Percentiles rank a stretch among this genome's conserved stretches.
Evolutionary conservation across 768 basidiomycete species (phyloP).

Genomic region (Boletus subparvulus): DNA sequence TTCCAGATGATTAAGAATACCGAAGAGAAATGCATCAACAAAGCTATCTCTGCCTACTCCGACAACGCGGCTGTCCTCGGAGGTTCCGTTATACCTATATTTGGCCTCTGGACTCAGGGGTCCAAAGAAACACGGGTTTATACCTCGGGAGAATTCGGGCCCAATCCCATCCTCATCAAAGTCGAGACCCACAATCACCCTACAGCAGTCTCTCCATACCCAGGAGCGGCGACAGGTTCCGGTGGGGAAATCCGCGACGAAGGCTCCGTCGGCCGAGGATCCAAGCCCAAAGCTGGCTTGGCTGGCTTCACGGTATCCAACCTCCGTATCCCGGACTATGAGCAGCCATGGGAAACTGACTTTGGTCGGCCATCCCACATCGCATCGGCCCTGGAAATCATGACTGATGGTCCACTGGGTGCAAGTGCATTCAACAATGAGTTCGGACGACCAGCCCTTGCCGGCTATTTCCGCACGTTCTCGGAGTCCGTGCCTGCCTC

Average conservation of each 20-base stretch:
- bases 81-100: conserved; percentile 68
- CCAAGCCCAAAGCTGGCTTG: conserved; percentile 94
- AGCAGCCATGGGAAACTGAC: conserved; percentile 95
- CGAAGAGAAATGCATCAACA: conserved; percentile 67
- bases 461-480: conserved; percentile 96
- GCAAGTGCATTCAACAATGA: conserved; percentile 98
- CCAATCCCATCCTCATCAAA: conserved; percentile 90
- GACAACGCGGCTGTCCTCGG: conserved; percentile 96
- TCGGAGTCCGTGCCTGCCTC: conserved; percentile 67
- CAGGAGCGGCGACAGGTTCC: conserved; percentile 98
- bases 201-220: conserved; percentile 96
- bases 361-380: conserved; percentile 90
- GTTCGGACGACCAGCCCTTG: conserved; percentile 89
- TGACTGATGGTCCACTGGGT: conserved; percentile 94
- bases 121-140: conserved; percentile 46
- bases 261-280: conserved; percentile 92
- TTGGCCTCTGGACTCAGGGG: conserved; percentile 49
- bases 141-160: conserved; percentile 51
- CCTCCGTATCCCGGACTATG: conserved; percentile 85
- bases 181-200: conserved; percentile 99
- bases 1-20: conserved; percentile 99
- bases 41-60: conserved; percentile 95
- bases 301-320: conserved; percentile 93
- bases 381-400: conserved; percentile 92
- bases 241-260: conserved; percentile 99